These are phyloP conservation scores for Elaeis oleifera DNA, from an alignment of 202 grass and related monocot genomes.

Conservation along the genomic window DNA sequence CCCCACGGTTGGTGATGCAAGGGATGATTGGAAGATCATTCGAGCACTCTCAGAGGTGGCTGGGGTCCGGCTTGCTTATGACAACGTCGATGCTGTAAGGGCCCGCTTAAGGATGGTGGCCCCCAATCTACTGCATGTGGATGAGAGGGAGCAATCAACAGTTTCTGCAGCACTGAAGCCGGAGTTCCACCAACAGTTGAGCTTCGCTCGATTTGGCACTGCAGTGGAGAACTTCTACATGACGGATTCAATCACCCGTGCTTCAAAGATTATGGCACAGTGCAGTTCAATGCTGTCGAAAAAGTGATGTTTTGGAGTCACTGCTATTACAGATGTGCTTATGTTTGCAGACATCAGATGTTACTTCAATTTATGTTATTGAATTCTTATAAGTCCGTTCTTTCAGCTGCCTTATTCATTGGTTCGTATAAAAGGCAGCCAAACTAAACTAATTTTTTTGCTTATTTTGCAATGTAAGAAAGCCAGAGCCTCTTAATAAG, in stretches of 20 bases:
- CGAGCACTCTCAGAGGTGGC: constrained; percentile 76
- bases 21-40: constrained; percentile 99
- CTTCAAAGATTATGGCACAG: constrained; percentile 98
- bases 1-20: constrained; percentile 85
- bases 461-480: too few relatives aligned
- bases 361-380: too few relatives aligned
- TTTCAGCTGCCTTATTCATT: too few relatives aligned
- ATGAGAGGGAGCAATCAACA: constrained; percentile 67
- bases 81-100: constrained; percentile 44
- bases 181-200: constrained; percentile 43
- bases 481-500: too few relatives aligned
- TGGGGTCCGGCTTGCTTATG: constrained; percentile 56
- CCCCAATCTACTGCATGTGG: constrained; percentile 60
- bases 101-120: constrained; percentile 60
- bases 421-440: too few relatives aligned
- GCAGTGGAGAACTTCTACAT: constrained; percentile 88
- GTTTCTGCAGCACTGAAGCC: constrained; percentile 65
- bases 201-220: constrained; percentile 48
- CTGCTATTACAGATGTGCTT: not conserved
- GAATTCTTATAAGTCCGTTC: too few relatives aligned
- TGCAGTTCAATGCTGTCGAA: constrained; percentile 67
- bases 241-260: constrained; percentile 87
- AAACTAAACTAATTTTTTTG: too few relatives aligned
- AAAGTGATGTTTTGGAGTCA: constrained; percentile 38
- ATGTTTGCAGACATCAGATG: not conserved